These are phyloP conservation scores for Flaveria floridana DNA, from an alignment of 140 eudicot species.

Conservation along the genomic window DNA sequence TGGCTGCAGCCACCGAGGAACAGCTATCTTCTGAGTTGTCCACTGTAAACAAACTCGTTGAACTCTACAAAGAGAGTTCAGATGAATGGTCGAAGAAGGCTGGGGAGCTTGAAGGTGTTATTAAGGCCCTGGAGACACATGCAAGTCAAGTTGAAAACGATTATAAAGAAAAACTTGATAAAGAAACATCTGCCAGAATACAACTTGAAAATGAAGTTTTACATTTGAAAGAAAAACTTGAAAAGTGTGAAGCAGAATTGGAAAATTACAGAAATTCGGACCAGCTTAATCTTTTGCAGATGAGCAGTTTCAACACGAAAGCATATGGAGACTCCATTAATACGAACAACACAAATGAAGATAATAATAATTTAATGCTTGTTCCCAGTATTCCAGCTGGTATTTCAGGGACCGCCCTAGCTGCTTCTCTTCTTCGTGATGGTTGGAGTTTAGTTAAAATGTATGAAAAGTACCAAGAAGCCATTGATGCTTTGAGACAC, in stretches of 20 bases:
- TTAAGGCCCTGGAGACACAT: slow-evolving; percentile 87
- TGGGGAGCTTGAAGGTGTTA: slow-evolving; percentile 93
- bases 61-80: slow-evolving; percentile 82
- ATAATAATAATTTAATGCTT: slow-evolving; percentile 45
- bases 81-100: slow-evolving; percentile 97
- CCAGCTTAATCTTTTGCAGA: slow-evolving; percentile 55
- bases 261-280: slow-evolving; percentile 53
- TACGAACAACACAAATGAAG: slow-evolving; percentile 26
- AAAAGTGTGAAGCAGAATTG: slow-evolving; percentile 56
- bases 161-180: slow-evolving; percentile 73
- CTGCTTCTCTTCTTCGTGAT: slow-evolving; percentile 92
- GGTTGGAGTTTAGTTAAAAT: slow-evolving; percentile 99
- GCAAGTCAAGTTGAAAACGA: slow-evolving; percentile 75
- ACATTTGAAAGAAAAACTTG: slow-evolving; percentile 61
- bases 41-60: slow-evolving; percentile 82
- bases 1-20: slow-evolving; percentile 69
- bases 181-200: slow-evolving; percentile 53
- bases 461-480: slow-evolving; percentile 90
- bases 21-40: slow-evolving; percentile 66
- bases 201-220: slow-evolving; percentile 57
- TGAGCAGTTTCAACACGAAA: slow-evolving; percentile 50
- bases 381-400: slow-evolving; percentile 79
- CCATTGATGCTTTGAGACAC: slow-evolving; percentile 85
- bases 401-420: slow-evolving; percentile 91
- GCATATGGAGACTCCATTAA: slow-evolving; percentile 32